A percentile compares a stretch with the other conserved stretches of the same genome.
These are phyloP conservation scores for Myxozyma geophila DNA, from an alignment of 805 yeast species.

Conservation along the genomic window DNA sequence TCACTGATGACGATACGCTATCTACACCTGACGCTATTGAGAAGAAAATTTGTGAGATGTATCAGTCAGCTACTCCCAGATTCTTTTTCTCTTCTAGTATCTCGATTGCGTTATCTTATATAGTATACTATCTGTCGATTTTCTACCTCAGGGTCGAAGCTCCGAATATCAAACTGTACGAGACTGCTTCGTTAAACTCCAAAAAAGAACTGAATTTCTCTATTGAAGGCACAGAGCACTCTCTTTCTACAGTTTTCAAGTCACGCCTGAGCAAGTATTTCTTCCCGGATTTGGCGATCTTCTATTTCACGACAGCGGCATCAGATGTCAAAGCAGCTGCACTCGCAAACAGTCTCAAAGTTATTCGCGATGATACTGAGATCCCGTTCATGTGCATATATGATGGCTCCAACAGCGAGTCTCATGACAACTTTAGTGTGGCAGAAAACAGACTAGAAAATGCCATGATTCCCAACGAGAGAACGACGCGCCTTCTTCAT, in stretches of 20 bases:
- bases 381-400: background rate
- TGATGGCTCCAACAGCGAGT: background rate
- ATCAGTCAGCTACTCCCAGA: background rate
- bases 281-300: constrained; percentile 4
- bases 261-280: background rate
- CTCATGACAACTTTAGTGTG: too few relatives aligned
- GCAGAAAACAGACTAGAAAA: too few relatives aligned
- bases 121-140: background rate
- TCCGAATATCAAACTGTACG: background rate
- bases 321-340: background rate
- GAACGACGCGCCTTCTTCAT: too few relatives aligned
- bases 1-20: background rate
- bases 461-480: too few relatives aligned
- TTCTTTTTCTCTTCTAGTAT: background rate
- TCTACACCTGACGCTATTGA: background rate
- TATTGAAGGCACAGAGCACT: background rate
- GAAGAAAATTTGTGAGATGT: constrained; percentile 3
- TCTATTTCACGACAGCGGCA: background rate
- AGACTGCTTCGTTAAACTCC: background rate
- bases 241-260: background rate
- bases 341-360: background rate
- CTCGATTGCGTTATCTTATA: background rate
- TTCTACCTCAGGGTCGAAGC: background rate
- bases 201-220: background rate
- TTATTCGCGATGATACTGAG: background rate